These are phyloP conservation scores for Talaromyces verruculosus DNA, from an alignment of 2,329 filamentous ascomycete species.

Conservation along the genomic window DNA sequence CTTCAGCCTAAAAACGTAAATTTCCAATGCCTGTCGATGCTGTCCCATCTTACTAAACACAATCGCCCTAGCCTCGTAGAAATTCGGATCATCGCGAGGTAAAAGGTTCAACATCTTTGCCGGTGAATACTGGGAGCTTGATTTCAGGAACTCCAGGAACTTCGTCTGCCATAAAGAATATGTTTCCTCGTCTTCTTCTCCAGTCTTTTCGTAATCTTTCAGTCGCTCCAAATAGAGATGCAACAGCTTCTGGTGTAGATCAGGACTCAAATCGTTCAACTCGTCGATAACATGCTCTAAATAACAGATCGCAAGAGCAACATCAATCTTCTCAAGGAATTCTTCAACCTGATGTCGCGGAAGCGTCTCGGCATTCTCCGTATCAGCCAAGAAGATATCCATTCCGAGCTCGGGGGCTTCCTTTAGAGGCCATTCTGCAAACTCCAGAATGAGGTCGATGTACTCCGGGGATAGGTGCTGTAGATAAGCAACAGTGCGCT, in stretches of 20 bases:
- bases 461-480: constrained; percentile 82
- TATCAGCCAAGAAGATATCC: constrained; percentile 91
- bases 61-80: constrained; percentile 86
- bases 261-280: constrained; percentile 76
- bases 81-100: constrained; percentile 75
- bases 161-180: constrained; percentile 63
- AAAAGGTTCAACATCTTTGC: constrained; percentile 74
- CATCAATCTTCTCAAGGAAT: constrained; percentile 71
- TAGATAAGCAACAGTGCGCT: constrained; percentile 83
- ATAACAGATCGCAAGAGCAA: constrained; percentile 73
- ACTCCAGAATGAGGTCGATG: constrained; percentile 88
- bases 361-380: constrained; percentile 88
- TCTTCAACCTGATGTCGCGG: constrained; percentile 72
- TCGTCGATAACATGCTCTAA: constrained; percentile 89
- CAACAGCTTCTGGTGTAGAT: constrained; percentile 82
- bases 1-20: constrained; percentile 92
- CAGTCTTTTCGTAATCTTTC: constrained; percentile 37
- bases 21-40: constrained; percentile 92
- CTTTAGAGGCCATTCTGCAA: constrained; percentile 81
- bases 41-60: constrained; percentile 93
- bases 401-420: constrained; percentile 74
- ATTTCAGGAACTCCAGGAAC: constrained; percentile 72
- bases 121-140: constrained; percentile 77
- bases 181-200: constrained; percentile 36
- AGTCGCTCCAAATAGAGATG: constrained; percentile 65